Evolutionary conservation across 169 alveolate genomes (phyloP), one percentile per base, ranked within the genome.

Genomic region (Plasmodium malariae): DNA sequence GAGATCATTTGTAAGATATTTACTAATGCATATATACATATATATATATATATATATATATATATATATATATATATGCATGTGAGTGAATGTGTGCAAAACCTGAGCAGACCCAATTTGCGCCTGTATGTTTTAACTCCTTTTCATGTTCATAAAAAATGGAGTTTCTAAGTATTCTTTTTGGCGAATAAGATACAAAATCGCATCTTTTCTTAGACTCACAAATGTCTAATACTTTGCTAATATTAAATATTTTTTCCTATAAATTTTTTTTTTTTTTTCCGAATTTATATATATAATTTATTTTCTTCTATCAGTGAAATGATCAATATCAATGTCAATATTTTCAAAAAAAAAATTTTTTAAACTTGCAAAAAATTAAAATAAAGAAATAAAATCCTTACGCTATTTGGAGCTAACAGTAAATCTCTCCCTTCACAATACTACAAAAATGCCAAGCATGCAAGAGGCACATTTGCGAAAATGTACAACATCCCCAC

Each of bases 71-170:
- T 0, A 45, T 45, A 45, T 45, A 48, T 48, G 12, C n/a, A n/a
- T n/a, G n/a, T n/a, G n/a, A n/a, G n/a, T n/a, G 14, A 36, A 36
- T 67, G 11, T 62, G 3, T 36, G 2, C 12, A 30, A 36, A 30
- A 78, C 89, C 89, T 49, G 74, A 62, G 32, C 89, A 78, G 30
- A 63, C 24, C 89, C 89, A 78, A 55, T 63, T 78, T 14, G 89
- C 76, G 34, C 89, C 89, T 28, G 89, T 78, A 43, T 54, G 60
- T 17, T 63, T 65, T 28, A 78, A 37, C 24, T 62, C 74, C 30
- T 63, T 34, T 34, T 78, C 89, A 37, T 78, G 57, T 36, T 78
- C 76, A 55, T 78, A 78, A 78, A 62, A 78, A 62, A 78, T 34
- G 40, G 89, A 78, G 45, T 78, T 78, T 63, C 78, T 19, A 36